These are phyloP conservation scores for Pleurotus salmoneostramineus DNA, from an alignment of 768 basidiomycete genomes.

Conservation along the genomic window DNA sequence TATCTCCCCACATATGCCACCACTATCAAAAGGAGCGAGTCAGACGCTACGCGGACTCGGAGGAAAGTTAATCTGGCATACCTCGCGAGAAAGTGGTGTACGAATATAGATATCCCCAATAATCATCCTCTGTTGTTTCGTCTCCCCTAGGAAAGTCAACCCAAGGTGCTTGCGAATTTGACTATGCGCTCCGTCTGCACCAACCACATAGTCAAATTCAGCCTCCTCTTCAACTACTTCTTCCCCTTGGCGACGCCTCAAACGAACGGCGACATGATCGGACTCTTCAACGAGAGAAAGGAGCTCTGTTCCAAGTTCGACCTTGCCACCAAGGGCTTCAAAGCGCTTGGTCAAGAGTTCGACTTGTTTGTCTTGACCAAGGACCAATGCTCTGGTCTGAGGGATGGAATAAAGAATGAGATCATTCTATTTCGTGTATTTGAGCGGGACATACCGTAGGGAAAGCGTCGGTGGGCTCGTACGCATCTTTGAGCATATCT, in stretches of 20 bases:
- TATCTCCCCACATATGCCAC: constrained; percentile 48
- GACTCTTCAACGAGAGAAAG: constrained; percentile 25
- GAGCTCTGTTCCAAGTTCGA: constrained; percentile 33
- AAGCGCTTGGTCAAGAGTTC: constrained; percentile 25
- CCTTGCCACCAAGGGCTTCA: constrained; percentile 16
- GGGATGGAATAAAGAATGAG: neutral
- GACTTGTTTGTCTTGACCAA: constrained; percentile 25
- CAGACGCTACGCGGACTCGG: neutral
- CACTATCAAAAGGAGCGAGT: constrained; percentile 19
- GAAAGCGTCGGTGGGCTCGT: constrained; percentile 12
- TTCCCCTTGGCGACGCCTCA: constrained; percentile 18
- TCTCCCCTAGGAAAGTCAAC: constrained; percentile 38
- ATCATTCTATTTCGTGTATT: neutral
- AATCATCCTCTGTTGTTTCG: constrained; percentile 19
- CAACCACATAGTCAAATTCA: constrained; percentile 29
- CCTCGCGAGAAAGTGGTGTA: neutral
- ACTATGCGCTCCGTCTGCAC: constrained; percentile 37
- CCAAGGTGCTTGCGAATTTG: constrained; percentile 34
- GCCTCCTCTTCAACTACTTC: constrained; percentile 21
- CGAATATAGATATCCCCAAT: constrained; percentile 30
- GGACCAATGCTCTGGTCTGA: constrained; percentile 15
- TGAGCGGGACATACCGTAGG: constrained; percentile 16
- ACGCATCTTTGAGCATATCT: neutral
- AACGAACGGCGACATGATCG: constrained; percentile 23
- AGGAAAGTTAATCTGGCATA: neutral